A percentile compares a stretch with the other conserved stretches of the same genome.
Conservation (phyloP, 257 asterid genomes). For the Solanum chmielewskii region DNA sequence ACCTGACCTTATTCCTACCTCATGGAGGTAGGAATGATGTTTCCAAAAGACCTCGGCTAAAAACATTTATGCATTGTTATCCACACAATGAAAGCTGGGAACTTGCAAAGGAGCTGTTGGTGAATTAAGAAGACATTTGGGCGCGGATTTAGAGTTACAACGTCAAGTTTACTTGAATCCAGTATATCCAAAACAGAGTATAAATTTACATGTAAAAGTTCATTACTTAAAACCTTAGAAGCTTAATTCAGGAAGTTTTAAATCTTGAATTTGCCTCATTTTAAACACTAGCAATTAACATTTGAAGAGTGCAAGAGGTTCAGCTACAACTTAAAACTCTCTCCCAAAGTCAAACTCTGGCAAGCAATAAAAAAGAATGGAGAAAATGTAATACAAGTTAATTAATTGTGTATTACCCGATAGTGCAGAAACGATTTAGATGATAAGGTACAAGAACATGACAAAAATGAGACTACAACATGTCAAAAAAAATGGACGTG, state of each 20-base stretch:
- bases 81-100: not conserved
- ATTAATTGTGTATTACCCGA: not conserved
- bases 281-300: not conserved
- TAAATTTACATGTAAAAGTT: too few species aligned
- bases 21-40: too few species aligned
- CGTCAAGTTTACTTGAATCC: not conserved
- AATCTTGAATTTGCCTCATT: not conserved
- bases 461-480: not conserved
- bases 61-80: not conserved
- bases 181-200: too few species aligned
- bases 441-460: not conserved
- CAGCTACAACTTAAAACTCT: not conserved
- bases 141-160: not conserved
- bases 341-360: not conserved
- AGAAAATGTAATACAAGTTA: not conserved
- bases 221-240: not conserved
- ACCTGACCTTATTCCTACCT: not conserved
- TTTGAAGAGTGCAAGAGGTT: not conserved
- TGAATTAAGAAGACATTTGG: not conserved
- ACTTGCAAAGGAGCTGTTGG: not conserved
- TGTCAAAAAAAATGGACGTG: not conserved
- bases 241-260: too few species aligned
- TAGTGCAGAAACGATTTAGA: not conserved
- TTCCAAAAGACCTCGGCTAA: not conserved
- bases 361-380: not conserved